phyloP scores from a whole-genome alignment of 352 stramenopile species.

The Globisporangium okanoganense region DNA sequence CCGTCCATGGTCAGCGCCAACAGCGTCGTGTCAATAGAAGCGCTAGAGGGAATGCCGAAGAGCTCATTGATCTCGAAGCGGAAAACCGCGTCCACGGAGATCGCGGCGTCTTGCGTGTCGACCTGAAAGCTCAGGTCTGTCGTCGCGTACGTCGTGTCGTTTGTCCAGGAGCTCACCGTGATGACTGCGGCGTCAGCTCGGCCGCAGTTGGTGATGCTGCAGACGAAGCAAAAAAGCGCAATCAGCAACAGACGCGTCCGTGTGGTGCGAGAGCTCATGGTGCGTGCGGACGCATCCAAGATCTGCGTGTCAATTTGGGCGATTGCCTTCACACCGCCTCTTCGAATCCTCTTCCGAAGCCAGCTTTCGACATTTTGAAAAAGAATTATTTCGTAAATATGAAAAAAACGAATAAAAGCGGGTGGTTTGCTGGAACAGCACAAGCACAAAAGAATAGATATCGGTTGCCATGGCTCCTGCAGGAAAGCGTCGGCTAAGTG shows the following conservation, averaged over 20 bases:
- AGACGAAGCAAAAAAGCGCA: neutral
- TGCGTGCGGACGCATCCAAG: neutral
- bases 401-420: no score
- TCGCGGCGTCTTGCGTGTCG: conserved; percentile 16
- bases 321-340: neutral
- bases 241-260: neutral
- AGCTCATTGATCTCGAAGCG: conserved; percentile 23
- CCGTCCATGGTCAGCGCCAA: conserved; percentile 22
- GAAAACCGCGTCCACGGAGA: conserved; percentile 28
- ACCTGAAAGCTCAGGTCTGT: conserved; percentile 21
- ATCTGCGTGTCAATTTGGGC: neutral
- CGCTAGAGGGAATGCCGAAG: conserved; percentile 21
- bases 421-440: conserved; percentile 1
- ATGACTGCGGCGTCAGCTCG: conserved; percentile 2
- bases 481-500: conserved; percentile 22
- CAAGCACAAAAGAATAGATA: neutral
- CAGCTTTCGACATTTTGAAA: no score
- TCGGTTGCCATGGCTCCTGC: neutral
- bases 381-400: no score
- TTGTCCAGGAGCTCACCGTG: conserved; percentile 19
- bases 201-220: no score
- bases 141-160: conserved; percentile 21
- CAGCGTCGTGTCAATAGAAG: conserved; percentile 14
- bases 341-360: no score
- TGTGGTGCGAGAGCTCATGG: neutral